Base-by-base conservation (phyloP, 768 basidiomycete species). In the Melanogaster broomeanus region DNA sequence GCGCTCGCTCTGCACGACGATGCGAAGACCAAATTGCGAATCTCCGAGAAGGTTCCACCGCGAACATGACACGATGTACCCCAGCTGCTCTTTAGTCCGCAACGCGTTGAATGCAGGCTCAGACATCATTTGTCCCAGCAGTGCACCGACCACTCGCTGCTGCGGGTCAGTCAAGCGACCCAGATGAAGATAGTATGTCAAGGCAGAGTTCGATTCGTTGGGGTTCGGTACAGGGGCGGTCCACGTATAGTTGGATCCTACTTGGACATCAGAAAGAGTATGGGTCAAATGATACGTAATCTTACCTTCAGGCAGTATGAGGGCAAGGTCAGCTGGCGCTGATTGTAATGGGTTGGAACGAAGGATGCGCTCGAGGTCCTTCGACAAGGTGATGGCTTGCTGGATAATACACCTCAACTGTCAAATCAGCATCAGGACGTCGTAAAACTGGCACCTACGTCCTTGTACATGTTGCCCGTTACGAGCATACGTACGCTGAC, bases 41-140 rank as follows among this genome's bases (percentile, higher is more conserved):
- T 81, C 74, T n/a, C 89, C 87, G 37, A 78, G 64, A 38, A 88
- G 67, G 10, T 74, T 65, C 80, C 81, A 84, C 27, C 72, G 64
- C 1, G 75, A 74, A 56, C 82, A 85, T 9, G 77, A 80, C 31
- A 97, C 95, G 38, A 97, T 78, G 67, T 99, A 99, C 6, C 97
- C 97, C 1, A 99, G 78, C 68, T 99, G 97, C 64, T 98, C 93
- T 65, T 92, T 86, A 4, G 95, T 98, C 25, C 97, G 86, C 27
- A 99, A 80, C 21, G 85, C 74, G 64, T 96, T 86, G 72, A 98
- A 99, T 10, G 89, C 82, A 1, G 95, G 96, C 61, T 99, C 97
- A n/a, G 80, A 75, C 33, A 95, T 77, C 50, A 98, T 88, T 59
- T 95, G 92, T 0, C 79, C 78, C 21, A 98, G 82, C 13, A 99